Percentiles rank a stretch among this genome's conserved stretches.
Evolutionary conservation across 2,329 filamentous ascomycete species (phyloP).

Genomic region (Cryphonectria naterciae): DNA sequence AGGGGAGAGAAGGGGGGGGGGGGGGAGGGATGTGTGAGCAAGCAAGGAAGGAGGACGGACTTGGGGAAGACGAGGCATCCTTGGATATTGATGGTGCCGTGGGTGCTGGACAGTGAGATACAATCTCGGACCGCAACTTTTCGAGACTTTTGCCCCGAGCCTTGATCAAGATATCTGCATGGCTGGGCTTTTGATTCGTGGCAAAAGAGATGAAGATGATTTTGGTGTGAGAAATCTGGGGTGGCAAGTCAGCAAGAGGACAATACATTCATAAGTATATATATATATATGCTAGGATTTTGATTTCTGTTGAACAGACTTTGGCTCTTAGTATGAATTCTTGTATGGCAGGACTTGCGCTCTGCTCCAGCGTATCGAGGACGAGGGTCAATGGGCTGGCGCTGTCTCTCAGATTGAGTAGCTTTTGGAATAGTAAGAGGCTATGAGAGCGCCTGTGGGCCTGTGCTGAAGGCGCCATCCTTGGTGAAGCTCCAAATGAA

Average conservation of each 20-base stretch:
- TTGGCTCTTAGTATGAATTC: slow-evolving; percentile 79
- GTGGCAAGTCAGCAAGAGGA: not conserved
- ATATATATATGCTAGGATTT: not conserved
- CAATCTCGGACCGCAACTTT: slow-evolving; percentile 63
- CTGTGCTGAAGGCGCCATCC: slow-evolving; percentile 33
- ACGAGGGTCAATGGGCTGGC: slow-evolving; percentile 86
- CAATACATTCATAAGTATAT: no score
- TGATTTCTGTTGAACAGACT: slow-evolving; percentile 46
- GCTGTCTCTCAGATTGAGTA: slow-evolving; percentile 66
- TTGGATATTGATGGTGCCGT: slow-evolving; percentile 44
- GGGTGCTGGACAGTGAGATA: slow-evolving; percentile 50
- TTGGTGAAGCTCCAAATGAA: no score
- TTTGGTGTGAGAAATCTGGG: slow-evolving; percentile 65
- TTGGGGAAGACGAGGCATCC: slow-evolving; percentile 44
- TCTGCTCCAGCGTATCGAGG: slow-evolving; percentile 84
- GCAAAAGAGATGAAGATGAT: slow-evolving; percentile 80
- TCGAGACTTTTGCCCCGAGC: slow-evolving; percentile 63
- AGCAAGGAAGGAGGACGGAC: slow-evolving; percentile 41
- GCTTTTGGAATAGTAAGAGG: slow-evolving; percentile 36
- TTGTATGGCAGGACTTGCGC: slow-evolving; percentile 67
- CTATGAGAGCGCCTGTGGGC: slow-evolving; percentile 35
- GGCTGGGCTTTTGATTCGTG: slow-evolving; percentile 66
- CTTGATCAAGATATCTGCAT: slow-evolving; percentile 70
- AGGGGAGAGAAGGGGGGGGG: not conserved
- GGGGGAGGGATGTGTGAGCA: slow-evolving; percentile 6